Evolutionary conservation across 805 yeast species (phyloP), one percentile per base, ranked within the genome.

Genomic region (Saturnispora mendoncae): DNA sequence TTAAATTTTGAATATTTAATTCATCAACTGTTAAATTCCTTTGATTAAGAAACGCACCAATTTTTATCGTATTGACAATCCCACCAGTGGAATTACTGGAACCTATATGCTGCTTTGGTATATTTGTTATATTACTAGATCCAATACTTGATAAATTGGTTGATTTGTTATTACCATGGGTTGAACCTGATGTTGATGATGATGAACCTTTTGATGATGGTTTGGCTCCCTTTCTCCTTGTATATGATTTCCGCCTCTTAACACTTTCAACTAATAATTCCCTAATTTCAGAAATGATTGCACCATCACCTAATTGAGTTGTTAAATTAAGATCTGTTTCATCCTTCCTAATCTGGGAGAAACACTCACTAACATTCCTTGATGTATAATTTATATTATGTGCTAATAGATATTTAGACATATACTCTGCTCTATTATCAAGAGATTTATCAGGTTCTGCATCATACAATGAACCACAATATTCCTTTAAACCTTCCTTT

Each of bases 201-300:
- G 13, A 6, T 8, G 6, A 4, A n/a, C 7, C 13, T 13, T 32
- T 33, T 17, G 29, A 9, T 13, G 33, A n/a, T 12, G 35, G 34
- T n/a, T 38, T 44, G 3, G 33, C 29, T 28, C 39, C 50, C 39
- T 46, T 55, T 36, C 49, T 45, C 40, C 52, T 58, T 36, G 51
- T 56, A 41, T 55, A 58, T 9, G 48, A 38, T 39, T 56, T 58
- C 10, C 63, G 46, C 37, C 50, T 43, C 23, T 54, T 51, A 13
- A 52, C 54, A 30, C 56, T 51, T 32, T 55, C 60, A 7, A 43
- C 36, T 9, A 58, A 36, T 13, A 57, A 37, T 13, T 40, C 38
- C 28, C 53, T 49, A 9, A 58, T 50, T 7, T 38, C 40, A 4
- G 51, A 23, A 3, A 55, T 21, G 10, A 33, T 20, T 12, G 17